Evolutionary conservation across 352 stramenopile genomes (phyloP), one percentile per base, ranked within the genome.

Genomic region (Halophytophthora batemanensis): DNA sequence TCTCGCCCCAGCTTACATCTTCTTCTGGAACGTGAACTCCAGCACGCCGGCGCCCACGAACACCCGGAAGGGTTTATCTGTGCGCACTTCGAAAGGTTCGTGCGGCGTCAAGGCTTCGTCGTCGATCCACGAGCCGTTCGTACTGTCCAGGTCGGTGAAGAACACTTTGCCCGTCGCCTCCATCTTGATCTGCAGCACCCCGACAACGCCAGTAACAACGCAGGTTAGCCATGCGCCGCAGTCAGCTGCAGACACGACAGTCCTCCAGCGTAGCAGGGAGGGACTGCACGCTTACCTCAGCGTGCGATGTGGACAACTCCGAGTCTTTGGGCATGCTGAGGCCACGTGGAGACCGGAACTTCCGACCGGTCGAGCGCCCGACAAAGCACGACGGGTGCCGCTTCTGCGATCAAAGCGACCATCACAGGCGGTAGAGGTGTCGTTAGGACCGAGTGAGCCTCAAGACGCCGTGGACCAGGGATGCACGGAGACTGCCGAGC

Each of bases 261-360:
- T 21, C 13, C 3, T 13, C 33, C 33, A 13, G 11, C 33, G 15
- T 13, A 38, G 33, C 33, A 38, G 2, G 33, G 33, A 38, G 33
- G 2, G 33, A 19, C 10, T 28, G 14, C 44, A 25, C 14, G 5
- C 38, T 4, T 44, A 89, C 79, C 76, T 94, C 69, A 25, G 63
- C 82, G 41, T 94, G 84, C 1, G 79, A 87, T n/a, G 84, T 94
- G 28, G 84, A 94, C 2, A 94, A 53, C 46, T 94, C 81, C 3
- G 64, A 71, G 57, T 94, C 84, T 45, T 92, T 91, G 1, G 77
- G 74, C 35, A 94, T 56, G 38, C 82, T 93, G 42, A 94, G 50
- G 6, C 84, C 84, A 42, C 79, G 66, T 28, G 84, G 82, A 13
- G 66, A 50, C 15, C 77, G 75, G 36, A 90, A 94, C 50, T 94